Evolutionary conservation across 1,139 yeast species (phyloP), one percentile per base, ranked within the genome.

Genomic region (Kurtzmaniella quercitrusa): DNA sequence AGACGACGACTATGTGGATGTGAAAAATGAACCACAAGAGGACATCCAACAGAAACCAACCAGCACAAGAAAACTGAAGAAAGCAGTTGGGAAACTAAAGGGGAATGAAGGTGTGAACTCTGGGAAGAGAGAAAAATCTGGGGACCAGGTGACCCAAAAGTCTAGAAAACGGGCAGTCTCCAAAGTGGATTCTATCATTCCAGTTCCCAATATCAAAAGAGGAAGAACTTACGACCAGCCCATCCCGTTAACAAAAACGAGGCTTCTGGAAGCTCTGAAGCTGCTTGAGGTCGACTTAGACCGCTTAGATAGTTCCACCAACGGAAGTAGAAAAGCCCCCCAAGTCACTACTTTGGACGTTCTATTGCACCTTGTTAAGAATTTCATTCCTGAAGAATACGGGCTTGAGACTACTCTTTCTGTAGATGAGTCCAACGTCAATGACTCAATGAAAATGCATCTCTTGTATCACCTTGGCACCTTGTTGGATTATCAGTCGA

Each of bases 341-440:
- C 60, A 55, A 40, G 40, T 68, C 37, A 65, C 63, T 43, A 66
- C 73, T 0, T 45, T 72, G 2, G 77, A 72, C 48, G 75, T 70
- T 4, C 51, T 72, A 12, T 61, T 60, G 45, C 66, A 66, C 41
- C 53, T 69, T 27, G 59, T 68, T 5, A 52, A 52, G 10, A 55
- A 56, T 17, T 69, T 63, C 46, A 55, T 57, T 16, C 68, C 73
- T 1, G 43, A 42, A 12, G 47, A 48, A 19, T 27, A 27, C 12
- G 31, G 31, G 5, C 48, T 56, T 15, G 52, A 48, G n/a, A 29
- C 47, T 4, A 15, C 24, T 4, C 4, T 37, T 16, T 25, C 23
- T 3, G 48, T 59, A 2, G 58, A 62, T 38, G 63, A 61, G 39
- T 41, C 47, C 16, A 43, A 49, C 3, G 53, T 65, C 9, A 65